Evolutionary conservation across 2,329 filamentous ascomycete genomes (phyloP).

Genomic region (Microdochium bolleyi): DNA sequence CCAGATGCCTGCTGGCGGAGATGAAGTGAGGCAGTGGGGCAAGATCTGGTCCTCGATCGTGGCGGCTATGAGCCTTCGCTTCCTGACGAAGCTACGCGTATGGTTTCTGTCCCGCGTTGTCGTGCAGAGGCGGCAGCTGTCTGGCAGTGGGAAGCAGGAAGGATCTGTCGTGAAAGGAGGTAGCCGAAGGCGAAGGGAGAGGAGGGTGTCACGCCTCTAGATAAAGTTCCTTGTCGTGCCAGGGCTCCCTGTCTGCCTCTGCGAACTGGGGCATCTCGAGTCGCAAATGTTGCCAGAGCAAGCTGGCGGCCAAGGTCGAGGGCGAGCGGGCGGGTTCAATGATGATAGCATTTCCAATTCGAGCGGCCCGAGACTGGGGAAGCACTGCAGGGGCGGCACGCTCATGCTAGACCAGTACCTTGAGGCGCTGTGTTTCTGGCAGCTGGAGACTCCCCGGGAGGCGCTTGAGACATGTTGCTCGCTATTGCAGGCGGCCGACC

Average conservation of each 20-base stretch:
- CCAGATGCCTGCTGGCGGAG: not conserved
- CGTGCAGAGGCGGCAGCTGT: too few species aligned
- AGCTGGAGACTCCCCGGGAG: too few species aligned
- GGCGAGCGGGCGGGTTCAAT: not conserved
- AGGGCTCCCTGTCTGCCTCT: not conserved
- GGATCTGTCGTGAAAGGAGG: not conserved
- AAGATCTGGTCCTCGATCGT: not conserved
- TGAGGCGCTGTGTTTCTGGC: too few species aligned
- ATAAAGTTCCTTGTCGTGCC: not conserved
- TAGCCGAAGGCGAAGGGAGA: not conserved
- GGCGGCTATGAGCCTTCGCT: too few species aligned
- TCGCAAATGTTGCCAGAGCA: not conserved
- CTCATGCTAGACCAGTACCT: too few species aligned
- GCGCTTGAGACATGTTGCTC: too few species aligned
- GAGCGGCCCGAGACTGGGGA: not conserved
- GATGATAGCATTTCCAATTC: not conserved
- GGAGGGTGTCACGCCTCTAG: not conserved
- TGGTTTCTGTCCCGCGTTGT: too few species aligned
- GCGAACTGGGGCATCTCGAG: not conserved
- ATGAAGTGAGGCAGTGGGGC: not conserved
- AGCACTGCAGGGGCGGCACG: not conserved
- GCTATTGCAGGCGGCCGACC: too few species aligned
- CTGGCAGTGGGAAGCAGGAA: not conserved
- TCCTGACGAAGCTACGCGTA: too few species aligned
- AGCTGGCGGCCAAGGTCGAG: too few species aligned